phyloP scores from a whole-genome alignment of 495 filamentous ascomycete species.

The Apiosordaria backusii region DNA sequence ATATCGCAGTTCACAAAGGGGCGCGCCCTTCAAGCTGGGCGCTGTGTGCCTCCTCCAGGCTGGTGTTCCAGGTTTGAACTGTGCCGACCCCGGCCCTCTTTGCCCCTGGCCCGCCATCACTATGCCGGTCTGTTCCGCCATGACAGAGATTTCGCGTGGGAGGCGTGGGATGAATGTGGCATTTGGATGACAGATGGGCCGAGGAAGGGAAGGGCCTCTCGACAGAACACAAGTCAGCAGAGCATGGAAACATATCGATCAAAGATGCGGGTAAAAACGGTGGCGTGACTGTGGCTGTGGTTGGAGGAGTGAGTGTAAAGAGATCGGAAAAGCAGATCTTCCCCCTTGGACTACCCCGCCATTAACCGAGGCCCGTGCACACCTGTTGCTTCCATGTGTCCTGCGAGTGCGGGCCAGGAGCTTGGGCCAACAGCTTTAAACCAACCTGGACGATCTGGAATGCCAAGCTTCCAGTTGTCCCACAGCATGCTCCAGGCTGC shows the following conservation, averaged over 20 bases:
- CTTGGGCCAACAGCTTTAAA: conserved; percentile 11
- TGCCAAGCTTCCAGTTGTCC: not conserved
- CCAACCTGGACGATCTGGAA: not conserved
- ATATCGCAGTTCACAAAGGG: conserved; percentile 13
- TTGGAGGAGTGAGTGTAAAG: no score
- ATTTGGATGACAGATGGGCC: not conserved
- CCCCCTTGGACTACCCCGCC: conserved; percentile 3
- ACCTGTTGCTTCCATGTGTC: no score
- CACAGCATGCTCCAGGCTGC: conserved; percentile 13
- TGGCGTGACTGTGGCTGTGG: no score
- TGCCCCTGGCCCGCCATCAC: not conserved
- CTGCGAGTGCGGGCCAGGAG: conserved; percentile 1
- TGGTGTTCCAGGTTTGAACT: not conserved
- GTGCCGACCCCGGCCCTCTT: conserved; percentile 3
- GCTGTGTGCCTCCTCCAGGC: not conserved
- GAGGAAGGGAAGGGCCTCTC: not conserved
- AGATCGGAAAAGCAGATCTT: conserved; percentile 6
- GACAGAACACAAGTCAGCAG: not conserved
- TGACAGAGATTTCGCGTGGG: not conserved
- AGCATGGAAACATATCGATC: not conserved
- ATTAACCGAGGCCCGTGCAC: not conserved
- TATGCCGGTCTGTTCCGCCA: not conserved
- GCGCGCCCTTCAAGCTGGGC: conserved; percentile 3
- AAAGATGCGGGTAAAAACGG: not conserved
- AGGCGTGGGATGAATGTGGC: not conserved